Evolutionary conservation across 176 grass and related monocot genomes (phyloP).

Genomic region (Pontederia crassipes): DNA sequence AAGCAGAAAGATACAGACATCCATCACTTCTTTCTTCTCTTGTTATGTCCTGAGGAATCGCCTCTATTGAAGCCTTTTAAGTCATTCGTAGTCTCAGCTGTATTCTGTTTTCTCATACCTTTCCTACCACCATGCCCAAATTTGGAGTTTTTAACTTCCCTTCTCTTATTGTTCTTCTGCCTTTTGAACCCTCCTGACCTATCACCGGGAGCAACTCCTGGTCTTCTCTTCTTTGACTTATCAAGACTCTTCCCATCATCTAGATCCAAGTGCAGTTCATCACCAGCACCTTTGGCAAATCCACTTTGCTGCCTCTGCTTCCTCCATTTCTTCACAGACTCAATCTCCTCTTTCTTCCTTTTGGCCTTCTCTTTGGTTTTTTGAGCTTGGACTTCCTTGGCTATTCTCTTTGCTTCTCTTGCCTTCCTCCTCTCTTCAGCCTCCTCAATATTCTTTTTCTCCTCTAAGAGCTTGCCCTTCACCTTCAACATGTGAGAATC

Average conservation of each 20-base stretch:
- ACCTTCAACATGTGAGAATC: conserved; percentile 91
- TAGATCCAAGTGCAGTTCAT: conserved; percentile 39
- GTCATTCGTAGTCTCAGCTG: conserved; percentile 58
- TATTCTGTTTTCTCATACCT: conserved; percentile 84
- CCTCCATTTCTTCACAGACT: conserved; percentile 93
- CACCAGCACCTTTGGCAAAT: conserved; percentile 48
- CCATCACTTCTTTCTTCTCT: conserved; percentile 25
- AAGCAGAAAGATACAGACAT: not conserved
- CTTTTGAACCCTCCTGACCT: conserved; percentile 42
- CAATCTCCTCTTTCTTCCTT: conserved; percentile 91
- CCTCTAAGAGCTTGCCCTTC: conserved; percentile 55
- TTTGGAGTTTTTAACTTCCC: conserved; percentile 50
- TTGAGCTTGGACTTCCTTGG: conserved; percentile 75
- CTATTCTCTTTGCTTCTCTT: conserved; percentile 59
- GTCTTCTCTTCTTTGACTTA: conserved; percentile 46
- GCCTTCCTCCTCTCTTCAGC: conserved; percentile 81
- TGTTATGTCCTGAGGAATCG: conserved; percentile 31
- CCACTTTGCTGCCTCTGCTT: conserved; percentile 80
- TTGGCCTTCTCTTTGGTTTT: conserved; percentile 69
- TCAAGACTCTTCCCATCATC: conserved; percentile 49
- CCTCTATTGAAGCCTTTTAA: conserved; percentile 57
- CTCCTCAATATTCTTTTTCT: conserved; percentile 94
- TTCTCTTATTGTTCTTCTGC: conserved; percentile 36
- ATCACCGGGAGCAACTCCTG: conserved; percentile 55
- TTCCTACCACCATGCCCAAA: conserved; percentile 80